Percentiles rank a stretch among this genome's conserved stretches.
Conservation (phyloP, 805 yeast species). For the Lipomyces sp. region DNA sequence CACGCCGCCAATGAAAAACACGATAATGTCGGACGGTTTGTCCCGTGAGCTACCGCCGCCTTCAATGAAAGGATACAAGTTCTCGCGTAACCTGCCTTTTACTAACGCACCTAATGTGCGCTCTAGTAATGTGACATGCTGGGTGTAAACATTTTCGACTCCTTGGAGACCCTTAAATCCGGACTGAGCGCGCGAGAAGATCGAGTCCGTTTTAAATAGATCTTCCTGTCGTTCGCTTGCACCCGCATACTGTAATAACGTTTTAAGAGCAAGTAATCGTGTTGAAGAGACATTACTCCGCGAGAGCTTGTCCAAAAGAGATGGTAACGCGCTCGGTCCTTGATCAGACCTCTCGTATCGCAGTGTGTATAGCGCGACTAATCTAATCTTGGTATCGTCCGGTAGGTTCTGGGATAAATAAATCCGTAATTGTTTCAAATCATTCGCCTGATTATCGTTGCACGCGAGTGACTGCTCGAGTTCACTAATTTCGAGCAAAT, state of each 20-base stretch:
- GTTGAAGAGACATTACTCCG: slow-evolving; percentile 40
- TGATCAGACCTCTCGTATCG: slow-evolving; percentile 61
- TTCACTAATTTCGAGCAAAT: slow-evolving; percentile 86
- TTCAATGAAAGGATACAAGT: slow-evolving; percentile 53
- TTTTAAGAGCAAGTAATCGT: slow-evolving; percentile 52
- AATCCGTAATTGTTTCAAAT: slow-evolving; percentile 60
- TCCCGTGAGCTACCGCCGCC: slow-evolving; percentile 45
- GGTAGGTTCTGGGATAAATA: slow-evolving; percentile 53
- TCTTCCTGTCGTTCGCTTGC: slow-evolving; percentile 52
- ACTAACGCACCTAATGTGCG: slow-evolving; percentile 51
- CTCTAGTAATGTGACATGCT: slow-evolving; percentile 79
- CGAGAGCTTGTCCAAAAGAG: slow-evolving; percentile 45
- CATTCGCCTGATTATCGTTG: slow-evolving; percentile 60
- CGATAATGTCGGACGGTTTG: slow-evolving; percentile 47
- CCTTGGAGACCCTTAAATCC: slow-evolving; percentile 53
- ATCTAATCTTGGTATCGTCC: slow-evolving; percentile 65
- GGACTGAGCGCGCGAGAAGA: slow-evolving; percentile 50
- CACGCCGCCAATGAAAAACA: slow-evolving; percentile 74
- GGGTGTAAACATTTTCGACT: slow-evolving; percentile 74
- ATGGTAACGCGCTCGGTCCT: slow-evolving; percentile 47
- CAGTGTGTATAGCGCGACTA: slow-evolving; percentile 74
- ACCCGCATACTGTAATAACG: slow-evolving; percentile 55
- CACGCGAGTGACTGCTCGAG: slow-evolving; percentile 85
- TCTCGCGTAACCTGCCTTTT: slow-evolving; percentile 50
- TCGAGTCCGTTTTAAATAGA: slow-evolving; percentile 47